These are phyloP conservation scores for Lentinula boryana DNA, from an alignment of 768 basidiomycete species.

Conservation along the genomic window DNA sequence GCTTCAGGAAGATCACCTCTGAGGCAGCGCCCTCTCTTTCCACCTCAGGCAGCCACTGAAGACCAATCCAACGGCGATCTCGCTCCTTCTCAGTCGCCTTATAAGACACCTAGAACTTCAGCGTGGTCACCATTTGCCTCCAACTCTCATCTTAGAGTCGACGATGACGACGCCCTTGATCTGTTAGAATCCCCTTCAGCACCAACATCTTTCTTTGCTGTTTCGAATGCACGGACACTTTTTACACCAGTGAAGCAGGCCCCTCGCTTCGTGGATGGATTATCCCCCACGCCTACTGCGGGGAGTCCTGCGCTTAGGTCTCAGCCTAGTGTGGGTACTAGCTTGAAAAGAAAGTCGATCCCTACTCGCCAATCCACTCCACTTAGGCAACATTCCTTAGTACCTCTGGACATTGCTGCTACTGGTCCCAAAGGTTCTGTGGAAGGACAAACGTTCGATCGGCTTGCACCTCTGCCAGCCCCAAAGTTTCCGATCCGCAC, in stretches of 20 bases:
- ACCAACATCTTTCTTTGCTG: slow-evolving; percentile 33
- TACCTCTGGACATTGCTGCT: slow-evolving; percentile 42
- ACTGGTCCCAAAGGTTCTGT: slow-evolving; percentile 23
- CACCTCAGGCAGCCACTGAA: slow-evolving; percentile 18
- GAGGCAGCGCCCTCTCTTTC: slow-evolving; percentile 36
- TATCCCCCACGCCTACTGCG: slow-evolving; percentile 20
- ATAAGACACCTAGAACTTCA: slow-evolving; percentile 34
- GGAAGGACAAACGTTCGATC: slow-evolving; percentile 30
- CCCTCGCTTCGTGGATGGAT: slow-evolving; percentile 26
- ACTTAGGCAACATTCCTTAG: slow-evolving; percentile 41
- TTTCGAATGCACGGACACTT: slow-evolving; percentile 43
- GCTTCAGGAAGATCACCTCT: slow-evolving; percentile 63
- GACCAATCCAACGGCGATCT: slow-evolving; percentile 35
- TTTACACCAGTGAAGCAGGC: slow-evolving; percentile 55
- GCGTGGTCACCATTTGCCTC: slow-evolving; percentile 25
- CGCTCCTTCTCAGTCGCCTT: slow-evolving; percentile 49
- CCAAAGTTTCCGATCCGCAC: slow-evolving; percentile 43
- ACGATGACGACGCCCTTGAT: slow-evolving; percentile 53
- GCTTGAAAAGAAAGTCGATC: slow-evolving; percentile 64
- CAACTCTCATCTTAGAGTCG: slow-evolving; percentile 32
- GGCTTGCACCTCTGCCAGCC: slow-evolving; percentile 48
- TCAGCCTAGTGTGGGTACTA: slow-evolving; percentile 32
- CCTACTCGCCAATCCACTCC: slow-evolving; percentile 45
- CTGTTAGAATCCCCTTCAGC: slow-evolving; percentile 46
- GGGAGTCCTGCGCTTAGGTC: slow-evolving; percentile 16